phyloP scores from a whole-genome alignment of 140 eudicot species.

The Erigeron philadelphicus region DNA sequence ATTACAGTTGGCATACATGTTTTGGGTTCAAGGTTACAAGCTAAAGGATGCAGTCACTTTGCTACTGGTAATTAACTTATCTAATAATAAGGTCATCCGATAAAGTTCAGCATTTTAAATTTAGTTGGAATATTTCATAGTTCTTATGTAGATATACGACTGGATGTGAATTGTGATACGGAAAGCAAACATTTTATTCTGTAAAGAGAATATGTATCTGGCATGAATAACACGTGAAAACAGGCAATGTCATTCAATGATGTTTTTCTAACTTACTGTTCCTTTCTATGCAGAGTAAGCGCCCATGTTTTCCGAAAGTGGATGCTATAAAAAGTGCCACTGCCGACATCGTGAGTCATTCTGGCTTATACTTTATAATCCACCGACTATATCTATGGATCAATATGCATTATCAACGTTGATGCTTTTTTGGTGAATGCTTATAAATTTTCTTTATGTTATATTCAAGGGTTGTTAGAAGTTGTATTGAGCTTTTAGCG shows the following conservation, averaged over 20 bases:
- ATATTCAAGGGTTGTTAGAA: background rate
- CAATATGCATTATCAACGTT: background rate
- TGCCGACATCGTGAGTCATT: conserved; percentile 73
- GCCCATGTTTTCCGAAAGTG: conserved; percentile 82
- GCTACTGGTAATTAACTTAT: conserved; percentile 46
- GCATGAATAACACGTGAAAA: background rate
- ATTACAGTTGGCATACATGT: conserved; percentile 87
- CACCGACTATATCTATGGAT: background rate
- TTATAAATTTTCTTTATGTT: background rate
- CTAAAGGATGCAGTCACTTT: conserved; percentile 57
- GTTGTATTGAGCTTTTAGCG: too few species aligned
- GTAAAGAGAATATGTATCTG: background rate
- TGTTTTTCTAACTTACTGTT: conserved; percentile 3
- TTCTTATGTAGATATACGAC: background rate
- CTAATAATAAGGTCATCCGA: background rate
- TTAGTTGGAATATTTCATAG: background rate
- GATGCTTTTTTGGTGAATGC: background rate
- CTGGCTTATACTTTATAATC: conserved; percentile 12
- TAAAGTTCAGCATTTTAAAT: conserved; percentile 5
- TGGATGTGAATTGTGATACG: background rate
- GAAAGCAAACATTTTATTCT: background rate
- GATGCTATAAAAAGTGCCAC: conserved; percentile 92
- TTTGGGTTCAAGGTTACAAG: conserved; percentile 78
- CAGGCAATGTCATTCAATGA: background rate
- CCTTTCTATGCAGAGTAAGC: conserved; percentile 61